Evolutionary conservation across 2,329 filamentous ascomycete genomes (phyloP), one percentile per base, ranked within the genome.

Genomic region (Tolypocladium pustulatum): DNA sequence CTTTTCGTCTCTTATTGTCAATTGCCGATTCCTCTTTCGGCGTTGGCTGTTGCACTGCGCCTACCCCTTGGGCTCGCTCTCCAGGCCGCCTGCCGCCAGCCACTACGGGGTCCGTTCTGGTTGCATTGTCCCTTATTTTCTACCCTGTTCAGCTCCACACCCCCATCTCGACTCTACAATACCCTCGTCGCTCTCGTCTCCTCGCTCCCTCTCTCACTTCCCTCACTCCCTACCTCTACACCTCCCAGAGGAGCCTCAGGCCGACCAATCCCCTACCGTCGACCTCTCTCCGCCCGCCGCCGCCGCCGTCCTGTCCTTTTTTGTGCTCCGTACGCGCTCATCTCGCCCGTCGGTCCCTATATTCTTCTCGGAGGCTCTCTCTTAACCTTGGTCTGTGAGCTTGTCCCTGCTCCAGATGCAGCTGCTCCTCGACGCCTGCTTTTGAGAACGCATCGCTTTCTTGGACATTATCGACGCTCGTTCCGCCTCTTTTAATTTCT

Each of bases 401-500:
- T 65, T 30, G 37, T 34, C 41, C 32, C 61, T 65, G 64, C 63
- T 64, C 66, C 64, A 64, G 68, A 71, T 71, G 65, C 64, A 61
- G 65, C 63, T 62, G 58, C 60, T 64, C 62, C 63, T 65, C 58
- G 58, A 60, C 64, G 65, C 60, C 62, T 65, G 49, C 57, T 52
- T 64, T 67, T 68, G 61, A 69, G 65, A 66, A 57, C 54, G 25
- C 55, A 38, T 53, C 61, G 57, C 62, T 60, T 62, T 67, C 65
- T 62, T 66, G 64, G 38, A 53, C 49, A 43, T 62, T 61, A 65
- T 66, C 65, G 65, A 70, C 70, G 60, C 65, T 71, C 69, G 63
- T 71, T 72, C 65, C 61, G 59, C 60, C 59, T 65, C 59, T 69
- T 69, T 65, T 67, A 67, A 68, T 69, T 70, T 65, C 68, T 70